Evolutionary conservation across 2,329 filamentous ascomycete species (phyloP).

Genomic region (Venturia asperata): DNA sequence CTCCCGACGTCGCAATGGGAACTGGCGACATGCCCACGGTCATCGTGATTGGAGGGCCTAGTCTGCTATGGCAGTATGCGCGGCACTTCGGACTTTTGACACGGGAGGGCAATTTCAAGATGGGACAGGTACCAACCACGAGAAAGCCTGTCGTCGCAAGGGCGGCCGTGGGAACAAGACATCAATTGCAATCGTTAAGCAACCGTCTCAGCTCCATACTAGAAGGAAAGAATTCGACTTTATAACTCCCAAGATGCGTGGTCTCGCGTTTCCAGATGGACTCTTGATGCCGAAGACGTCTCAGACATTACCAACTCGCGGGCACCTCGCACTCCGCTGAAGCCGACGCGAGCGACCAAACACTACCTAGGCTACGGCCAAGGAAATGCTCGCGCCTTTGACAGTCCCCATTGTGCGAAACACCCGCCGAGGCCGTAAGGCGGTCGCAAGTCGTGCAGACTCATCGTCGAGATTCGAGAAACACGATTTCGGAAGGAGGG

Average conservation of each 20-base stretch:
- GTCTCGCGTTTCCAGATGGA: slow-evolving; percentile 2
- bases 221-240: not conserved
- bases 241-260: not conserved
- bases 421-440: not conserved
- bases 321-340: not conserved
- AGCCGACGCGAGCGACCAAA: not conserved
- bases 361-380: not conserved
- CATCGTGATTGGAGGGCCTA: slow-evolving; percentile 1
- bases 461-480: not conserved
- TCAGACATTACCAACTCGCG: not conserved
- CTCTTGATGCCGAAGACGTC: slow-evolving; percentile 2
- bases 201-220: not conserved
- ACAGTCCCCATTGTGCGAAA: not conserved
- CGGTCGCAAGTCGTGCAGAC: not conserved
- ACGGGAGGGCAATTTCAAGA: not conserved
- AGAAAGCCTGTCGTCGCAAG: not conserved
- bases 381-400: not conserved
- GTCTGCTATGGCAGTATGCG: not conserved
- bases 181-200: not conserved
- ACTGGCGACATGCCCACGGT: not conserved
- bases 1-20: slow-evolving; percentile 5
- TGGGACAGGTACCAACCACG: not conserved
- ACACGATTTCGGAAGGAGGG: slow-evolving; percentile 8
- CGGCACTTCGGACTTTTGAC: not conserved
- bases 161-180: not conserved